Evolutionary conservation across 2,329 filamentous ascomycete species (phyloP).

Genomic region (Hortaea werneckii): DNA sequence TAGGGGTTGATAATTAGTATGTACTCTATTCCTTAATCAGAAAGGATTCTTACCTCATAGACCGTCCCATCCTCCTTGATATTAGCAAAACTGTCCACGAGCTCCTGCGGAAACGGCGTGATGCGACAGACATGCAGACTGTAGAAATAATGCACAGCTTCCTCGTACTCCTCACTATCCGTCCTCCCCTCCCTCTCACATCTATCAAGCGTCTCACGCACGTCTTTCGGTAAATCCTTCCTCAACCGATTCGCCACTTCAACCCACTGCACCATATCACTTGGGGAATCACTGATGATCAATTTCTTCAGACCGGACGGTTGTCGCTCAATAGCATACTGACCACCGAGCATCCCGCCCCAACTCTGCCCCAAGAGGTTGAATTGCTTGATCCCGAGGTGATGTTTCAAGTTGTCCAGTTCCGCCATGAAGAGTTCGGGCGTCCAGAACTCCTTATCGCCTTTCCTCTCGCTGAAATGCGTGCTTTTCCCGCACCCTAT

Average conservation of each 20-base stretch:
- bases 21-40: constrained; percentile 6
- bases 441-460: constrained; percentile 40
- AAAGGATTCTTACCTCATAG: constrained; percentile 9
- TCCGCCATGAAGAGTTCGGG: constrained; percentile 39
- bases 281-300: constrained; percentile 24
- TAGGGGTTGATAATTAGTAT: constrained; percentile 12
- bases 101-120: constrained; percentile 21
- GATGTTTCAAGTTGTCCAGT: constrained; percentile 38
- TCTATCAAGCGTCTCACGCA: constrained; percentile 20
- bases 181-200: constrained; percentile 22
- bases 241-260: constrained; percentile 17
- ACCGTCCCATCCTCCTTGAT: constrained; percentile 26
- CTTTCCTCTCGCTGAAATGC: constrained; percentile 36
- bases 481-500: constrained; percentile 42
- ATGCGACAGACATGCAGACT: constrained; percentile 21
- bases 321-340: constrained; percentile 30
- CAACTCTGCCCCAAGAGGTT: constrained; percentile 43
- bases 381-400: constrained; percentile 33
- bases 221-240: constrained; percentile 16
- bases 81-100: constrained; percentile 15
- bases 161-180: constrained; percentile 24
- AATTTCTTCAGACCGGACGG: constrained; percentile 30
- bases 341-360: constrained; percentile 42
- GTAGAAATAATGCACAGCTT: constrained; percentile 23
- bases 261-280: constrained; percentile 22